Conservation (phyloP, 2,329 filamentous ascomycete genomes). For the Hypoxylon sp. region DNA sequence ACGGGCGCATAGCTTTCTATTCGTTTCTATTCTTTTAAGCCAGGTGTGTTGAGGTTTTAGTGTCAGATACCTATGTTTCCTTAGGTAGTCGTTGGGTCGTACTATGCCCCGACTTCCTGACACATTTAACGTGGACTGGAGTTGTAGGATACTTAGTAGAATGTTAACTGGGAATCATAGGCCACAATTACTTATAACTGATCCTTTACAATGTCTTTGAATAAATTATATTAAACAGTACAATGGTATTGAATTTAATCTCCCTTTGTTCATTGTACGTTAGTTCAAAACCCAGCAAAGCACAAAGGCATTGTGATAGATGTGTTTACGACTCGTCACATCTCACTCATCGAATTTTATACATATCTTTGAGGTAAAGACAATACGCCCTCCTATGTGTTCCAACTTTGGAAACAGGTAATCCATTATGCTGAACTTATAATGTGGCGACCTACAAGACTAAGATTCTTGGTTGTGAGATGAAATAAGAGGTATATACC, state of each 20-base stretch:
- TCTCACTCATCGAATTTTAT: background rate
- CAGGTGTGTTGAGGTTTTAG: background rate
- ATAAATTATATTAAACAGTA: background rate
- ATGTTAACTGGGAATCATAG: background rate
- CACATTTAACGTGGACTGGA: background rate
- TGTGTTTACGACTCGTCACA: background rate
- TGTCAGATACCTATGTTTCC: background rate
- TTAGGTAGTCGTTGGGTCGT: background rate
- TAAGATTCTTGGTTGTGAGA: background rate
- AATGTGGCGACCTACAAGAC: background rate
- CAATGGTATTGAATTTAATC: background rate
- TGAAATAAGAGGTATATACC: background rate
- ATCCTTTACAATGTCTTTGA: background rate
- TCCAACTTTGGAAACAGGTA: background rate
- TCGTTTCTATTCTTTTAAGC: background rate
- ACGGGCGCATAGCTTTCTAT: background rate
- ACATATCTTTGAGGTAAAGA: background rate
- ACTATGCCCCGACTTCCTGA: background rate
- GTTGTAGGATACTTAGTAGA: background rate
- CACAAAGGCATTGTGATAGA: conserved; percentile 4
- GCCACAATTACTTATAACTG: background rate
- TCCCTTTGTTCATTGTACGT: background rate
- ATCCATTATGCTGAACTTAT: background rate
- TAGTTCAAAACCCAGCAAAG: conserved; percentile 1
- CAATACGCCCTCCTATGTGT: background rate